These are phyloP conservation scores for Sungouiella blattae DNA, from an alignment of 805 yeast species.

Conservation along the genomic window DNA sequence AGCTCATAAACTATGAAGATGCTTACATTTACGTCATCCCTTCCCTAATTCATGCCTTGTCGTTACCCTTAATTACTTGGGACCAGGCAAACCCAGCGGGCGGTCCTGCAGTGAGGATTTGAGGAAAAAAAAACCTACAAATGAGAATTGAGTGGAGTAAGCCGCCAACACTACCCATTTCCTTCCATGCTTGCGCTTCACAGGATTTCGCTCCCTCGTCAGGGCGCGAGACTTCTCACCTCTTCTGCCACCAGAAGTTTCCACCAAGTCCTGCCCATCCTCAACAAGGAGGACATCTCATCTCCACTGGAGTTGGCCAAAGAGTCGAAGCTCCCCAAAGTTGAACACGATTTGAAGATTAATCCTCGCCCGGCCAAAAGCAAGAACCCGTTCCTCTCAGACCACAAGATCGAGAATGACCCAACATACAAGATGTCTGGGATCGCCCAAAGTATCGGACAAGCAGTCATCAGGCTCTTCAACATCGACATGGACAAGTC, in stretches of 20 bases:
- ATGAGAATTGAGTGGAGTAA: background rate
- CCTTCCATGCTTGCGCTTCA: too few relatives aligned
- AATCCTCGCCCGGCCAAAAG: constrained; percentile 33
- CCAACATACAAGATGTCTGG: constrained; percentile 34
- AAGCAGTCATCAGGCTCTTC: constrained; percentile 56
- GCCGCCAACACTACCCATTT: too few relatives aligned
- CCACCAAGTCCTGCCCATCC: constrained; percentile 11
- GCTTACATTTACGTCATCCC: too few relatives aligned
- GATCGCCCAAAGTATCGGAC: constrained; percentile 52
- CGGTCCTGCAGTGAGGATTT: too few relatives aligned
- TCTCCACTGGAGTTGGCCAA: constrained; percentile 37
- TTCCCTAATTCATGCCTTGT: too few relatives aligned
- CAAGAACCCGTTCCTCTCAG: constrained; percentile 39
- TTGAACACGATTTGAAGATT: constrained; percentile 28
- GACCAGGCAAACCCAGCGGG: background rate
- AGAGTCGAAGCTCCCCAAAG: constrained; percentile 39
- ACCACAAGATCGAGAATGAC: constrained; percentile 34
- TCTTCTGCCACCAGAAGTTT: constrained; percentile 3
- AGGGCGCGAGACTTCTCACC: background rate
- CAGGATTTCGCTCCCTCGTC: too few relatives aligned
- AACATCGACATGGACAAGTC: constrained; percentile 86
- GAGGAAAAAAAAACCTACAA: background rate
- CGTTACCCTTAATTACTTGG: too few relatives aligned
- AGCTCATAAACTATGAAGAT: too few relatives aligned
- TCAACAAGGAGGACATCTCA: constrained; percentile 21